Conservation (phyloP, 345 rosid genomes). For the Populus nigra region DNA sequence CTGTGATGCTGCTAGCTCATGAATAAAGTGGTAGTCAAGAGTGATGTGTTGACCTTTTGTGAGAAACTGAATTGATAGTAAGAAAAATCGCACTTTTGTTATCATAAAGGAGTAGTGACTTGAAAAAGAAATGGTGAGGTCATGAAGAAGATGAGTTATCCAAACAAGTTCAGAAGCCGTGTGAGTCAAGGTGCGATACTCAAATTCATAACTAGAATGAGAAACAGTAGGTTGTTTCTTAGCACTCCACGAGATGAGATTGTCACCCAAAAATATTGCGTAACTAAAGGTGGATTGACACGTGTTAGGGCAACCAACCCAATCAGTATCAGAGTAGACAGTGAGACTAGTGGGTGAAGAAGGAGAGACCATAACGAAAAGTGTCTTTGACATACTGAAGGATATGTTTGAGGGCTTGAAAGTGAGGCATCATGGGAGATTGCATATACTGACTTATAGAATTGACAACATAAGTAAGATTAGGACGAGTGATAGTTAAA, state of each 20-base stretch:
- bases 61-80: neutral
- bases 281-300: neutral
- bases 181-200: neutral
- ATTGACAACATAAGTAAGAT: neutral
- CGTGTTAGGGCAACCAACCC: neutral
- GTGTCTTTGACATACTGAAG: too few species aligned
- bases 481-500: neutral
- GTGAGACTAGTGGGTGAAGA: neutral
- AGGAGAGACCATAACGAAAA: neutral
- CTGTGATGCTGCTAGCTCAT: accelerated
- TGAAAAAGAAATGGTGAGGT: neutral
- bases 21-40: neutral
- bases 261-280: neutral
- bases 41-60: neutral
- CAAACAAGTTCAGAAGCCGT: neutral
- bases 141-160: neutral
- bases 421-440: neutral
- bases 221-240: neutral
- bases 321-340: neutral
- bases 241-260: neutral
- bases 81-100: neutral
- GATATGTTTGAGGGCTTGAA: neutral
- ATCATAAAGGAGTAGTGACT: neutral
- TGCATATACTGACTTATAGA: neutral
- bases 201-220: neutral